Evolutionary conservation across 257 asterid genomes (phyloP), one percentile per base, ranked within the genome.

Genomic region (Knoxia roxburghii): DNA sequence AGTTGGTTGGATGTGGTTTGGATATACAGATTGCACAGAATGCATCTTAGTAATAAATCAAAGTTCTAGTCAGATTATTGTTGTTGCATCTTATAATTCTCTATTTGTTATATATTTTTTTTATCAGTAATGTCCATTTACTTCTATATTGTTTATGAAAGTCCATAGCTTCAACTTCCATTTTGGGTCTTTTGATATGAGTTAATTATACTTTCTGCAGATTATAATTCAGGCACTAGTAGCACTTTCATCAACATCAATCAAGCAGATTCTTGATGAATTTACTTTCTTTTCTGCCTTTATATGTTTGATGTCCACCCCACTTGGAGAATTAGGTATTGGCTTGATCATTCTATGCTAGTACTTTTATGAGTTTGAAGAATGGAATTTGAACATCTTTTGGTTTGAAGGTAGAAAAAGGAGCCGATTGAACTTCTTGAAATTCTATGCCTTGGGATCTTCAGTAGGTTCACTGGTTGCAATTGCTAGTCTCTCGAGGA

Each of bases 291-390:
- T n/a, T n/a, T n/a, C n/a, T n/a, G n/a, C n/a, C n/a, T n/a, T n/a
- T n/a, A n/a, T n/a, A n/a, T n/a, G n/a, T n/a, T n/a, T n/a, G n/a
- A 32, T 82, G 49, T 86, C 97, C 56, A 76, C 85, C 46, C 71
- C 88, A 29, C 58, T 87, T 21, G 99, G 97, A 70, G 96, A 88
- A 79, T 72, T 88, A 58, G 99, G 98, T 86, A 64, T 69, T 46
- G 7, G 18, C 14, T 13, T 52, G 54, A 61, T 39, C 61, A 49
- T 50, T 68, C 68, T 12, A 33, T n/a, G 52, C 13, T 64, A 5
- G 41, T 65, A 32, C 8, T 27, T 9, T 49, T 6, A 3, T 43
- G 23, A 33, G 40, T 0, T 20, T 67, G 49, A 65, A 55, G 26
- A 10, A 65, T 35, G 40, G n/a, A 43, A 43, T 32, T n/a, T 45